Base-by-base conservation (phyloP, 1,284 basidiomycete genomes). In the Bondarzewia mesenterica region DNA sequence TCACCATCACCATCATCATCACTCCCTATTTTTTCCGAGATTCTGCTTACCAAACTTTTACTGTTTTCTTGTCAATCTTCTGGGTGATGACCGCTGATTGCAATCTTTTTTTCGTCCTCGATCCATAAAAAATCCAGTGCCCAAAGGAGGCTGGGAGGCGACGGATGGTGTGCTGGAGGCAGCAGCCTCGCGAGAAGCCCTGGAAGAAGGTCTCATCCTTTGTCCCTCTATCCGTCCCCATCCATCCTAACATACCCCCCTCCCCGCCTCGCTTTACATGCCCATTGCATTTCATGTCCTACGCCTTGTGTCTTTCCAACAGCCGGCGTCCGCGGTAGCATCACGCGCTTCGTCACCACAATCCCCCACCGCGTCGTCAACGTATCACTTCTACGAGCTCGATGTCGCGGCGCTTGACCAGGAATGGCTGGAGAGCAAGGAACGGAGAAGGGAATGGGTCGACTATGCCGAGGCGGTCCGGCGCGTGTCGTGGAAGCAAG, bases 151-250 rank as follows among this genome's bases (percentile, higher is more conserved):
- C 60, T 90, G 82, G 82, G 87, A 90, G 69, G 71, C 78, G 57
- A 74, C 81, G 52, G 87, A 90, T 76, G 78, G 74, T 59, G 74
- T 73, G 66, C 70, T 90, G 61, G 85, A 89, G 74, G 81, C 79
- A 69, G 88, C 87, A 65, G 88, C 88, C 69, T 83, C 80, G 62
- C 79, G 88, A 66, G 87, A 90, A 80, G 87, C 87, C 70, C 74
- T 85, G 68, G 87, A 90, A 87, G 87, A 90, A 89, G 87, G 87
- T 90, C 84, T 79, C 79, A 82, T 79, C 80, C 73, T 78, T 80
- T 80, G 74, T 78, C 79, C 78, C 75, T 84, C 73, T 82, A 66
- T 76, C 72, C 79, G 79, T 83, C 74, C 73, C 75, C 75, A 76
- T 78, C 67, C 67, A 60, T 72, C 75, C 72, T 71, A 65, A 71